Evolutionary conservation across 768 basidiomycete species (phyloP).

Genomic region (Trametes sanguinea): DNA sequence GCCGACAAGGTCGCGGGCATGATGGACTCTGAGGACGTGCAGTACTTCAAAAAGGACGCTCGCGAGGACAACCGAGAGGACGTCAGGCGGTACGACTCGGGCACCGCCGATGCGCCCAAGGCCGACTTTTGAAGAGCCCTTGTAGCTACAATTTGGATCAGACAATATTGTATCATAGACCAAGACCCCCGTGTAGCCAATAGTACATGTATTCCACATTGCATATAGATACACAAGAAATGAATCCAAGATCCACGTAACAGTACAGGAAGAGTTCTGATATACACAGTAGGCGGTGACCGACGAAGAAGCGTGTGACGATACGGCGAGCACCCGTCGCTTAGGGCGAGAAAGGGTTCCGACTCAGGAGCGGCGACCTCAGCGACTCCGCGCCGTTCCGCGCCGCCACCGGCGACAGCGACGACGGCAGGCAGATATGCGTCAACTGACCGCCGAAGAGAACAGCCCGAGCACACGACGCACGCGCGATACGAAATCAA

Average conservation of each 20-base stretch:
- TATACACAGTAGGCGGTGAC: no score
- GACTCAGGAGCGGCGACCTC: no score
- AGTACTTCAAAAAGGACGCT: slow-evolving; percentile 27
- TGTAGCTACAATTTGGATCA: background rate
- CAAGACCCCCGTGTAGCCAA: background rate
- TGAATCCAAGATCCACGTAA: background rate
- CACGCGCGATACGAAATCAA: background rate
- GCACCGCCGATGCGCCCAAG: slow-evolving; percentile 23
- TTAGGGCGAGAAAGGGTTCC: background rate
- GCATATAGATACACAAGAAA: background rate
- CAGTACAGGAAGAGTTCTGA: background rate
- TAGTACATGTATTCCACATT: background rate
- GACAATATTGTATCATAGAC: no score
- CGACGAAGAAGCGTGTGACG: no score
- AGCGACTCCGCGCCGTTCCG: background rate
- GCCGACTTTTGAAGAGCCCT: slow-evolving; percentile 11
- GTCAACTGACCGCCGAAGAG: background rate
- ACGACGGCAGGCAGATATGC: background rate
- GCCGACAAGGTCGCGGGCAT: slow-evolving; percentile 30
- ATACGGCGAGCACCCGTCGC: no score
- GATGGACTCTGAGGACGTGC: slow-evolving; percentile 30
- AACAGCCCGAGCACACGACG: background rate
- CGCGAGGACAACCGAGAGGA: slow-evolving; percentile 24
- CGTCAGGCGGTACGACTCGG: slow-evolving; percentile 24
- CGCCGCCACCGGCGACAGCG: background rate